Evolutionary conservation across 345 rosid species (phyloP).

Genomic region (Citrus hindsii): DNA sequence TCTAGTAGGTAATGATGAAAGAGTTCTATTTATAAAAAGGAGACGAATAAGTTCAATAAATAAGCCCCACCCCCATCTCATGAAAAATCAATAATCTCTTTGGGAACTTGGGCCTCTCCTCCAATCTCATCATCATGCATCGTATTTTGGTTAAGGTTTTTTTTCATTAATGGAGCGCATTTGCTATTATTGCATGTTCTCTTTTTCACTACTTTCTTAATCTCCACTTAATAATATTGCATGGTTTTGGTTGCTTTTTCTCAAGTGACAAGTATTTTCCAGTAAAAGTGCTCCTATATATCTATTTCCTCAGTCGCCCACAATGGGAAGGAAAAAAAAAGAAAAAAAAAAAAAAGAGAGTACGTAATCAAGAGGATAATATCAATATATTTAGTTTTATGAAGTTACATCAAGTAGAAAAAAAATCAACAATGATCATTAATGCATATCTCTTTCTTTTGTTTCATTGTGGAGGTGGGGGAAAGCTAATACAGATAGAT

Average conservation of each 20-base stretch:
- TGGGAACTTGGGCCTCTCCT: constrained; percentile 94
- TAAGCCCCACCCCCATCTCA: constrained; percentile 41
- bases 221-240: constrained; percentile 6
- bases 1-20: constrained; percentile 36
- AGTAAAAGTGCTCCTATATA: not conserved
- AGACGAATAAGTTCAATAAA: constrained; percentile 10
- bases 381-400: not conserved
- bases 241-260: constrained; percentile 3
- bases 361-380: not conserved
- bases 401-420: not conserved
- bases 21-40: constrained; percentile 30
- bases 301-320: not conserved
- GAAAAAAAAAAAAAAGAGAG: not conserved
- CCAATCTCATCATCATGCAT: constrained; percentile 32
- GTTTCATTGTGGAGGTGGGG: constrained; percentile 9
- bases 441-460: not conserved
- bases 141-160: constrained; percentile 15
- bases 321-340: not conserved
- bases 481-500: not conserved
- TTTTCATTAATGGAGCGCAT: constrained; percentile 7
- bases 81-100: constrained; percentile 54
- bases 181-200: constrained; percentile 17
- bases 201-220: not conserved
- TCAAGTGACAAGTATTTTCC: not conserved
- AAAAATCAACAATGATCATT: not conserved